Base-by-base conservation (phyloP, 495 filamentous ascomycete genomes). In the Durotheca rogersii region DNA sequence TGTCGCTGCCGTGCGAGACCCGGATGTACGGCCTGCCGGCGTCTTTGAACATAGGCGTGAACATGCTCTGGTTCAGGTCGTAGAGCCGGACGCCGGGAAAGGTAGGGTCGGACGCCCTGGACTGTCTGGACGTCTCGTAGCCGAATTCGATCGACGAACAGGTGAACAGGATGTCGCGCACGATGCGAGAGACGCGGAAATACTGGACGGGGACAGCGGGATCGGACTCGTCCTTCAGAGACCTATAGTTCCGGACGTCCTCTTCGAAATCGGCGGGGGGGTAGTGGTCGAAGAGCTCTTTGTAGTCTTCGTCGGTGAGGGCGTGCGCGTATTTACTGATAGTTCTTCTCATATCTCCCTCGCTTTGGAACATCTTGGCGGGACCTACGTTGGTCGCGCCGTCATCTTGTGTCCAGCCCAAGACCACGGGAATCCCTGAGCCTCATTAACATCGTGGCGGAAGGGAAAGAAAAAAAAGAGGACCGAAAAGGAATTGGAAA, bases 381-480 rank as follows among this genome's bases (percentile, higher is more conserved):
- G 53, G 59, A 6, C 56, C 59, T 6, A 42, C 51, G 11, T 58
- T 61, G 12, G 42, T 55, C 6, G 49, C 56, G 16, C 66, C 64
- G 35, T 69, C 66, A 36, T 69, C 59, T 45, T 69, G 58, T 1
- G 44, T 48, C 61, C 62, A 69, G 30, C 53, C 51, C 21, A 61
- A 62, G 11, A 69, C 60, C 30, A 61, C 57, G 1, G 62, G 61
- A 30, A 69, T 58, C 7, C 49, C n/a, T n/a, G n/a, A n/a, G n/a
- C n/a, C n/a, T n/a, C n/a, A n/a, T n/a, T n/a, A n/a, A n/a, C n/a
- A n/a, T n/a, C n/a, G n/a, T n/a, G n/a, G n/a, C n/a, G n/a, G n/a
- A n/a, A n/a, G n/a, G n/a, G n/a, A n/a, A n/a, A n/a, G n/a, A n/a
- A n/a, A n/a, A n/a, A n/a, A n/a, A n/a, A n/a, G n/a, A n/a, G n/a